These are phyloP conservation scores for Metarhizium guizhouense DNA, from an alignment of 2,329 filamentous ascomycete species.

Conservation along the genomic window DNA sequence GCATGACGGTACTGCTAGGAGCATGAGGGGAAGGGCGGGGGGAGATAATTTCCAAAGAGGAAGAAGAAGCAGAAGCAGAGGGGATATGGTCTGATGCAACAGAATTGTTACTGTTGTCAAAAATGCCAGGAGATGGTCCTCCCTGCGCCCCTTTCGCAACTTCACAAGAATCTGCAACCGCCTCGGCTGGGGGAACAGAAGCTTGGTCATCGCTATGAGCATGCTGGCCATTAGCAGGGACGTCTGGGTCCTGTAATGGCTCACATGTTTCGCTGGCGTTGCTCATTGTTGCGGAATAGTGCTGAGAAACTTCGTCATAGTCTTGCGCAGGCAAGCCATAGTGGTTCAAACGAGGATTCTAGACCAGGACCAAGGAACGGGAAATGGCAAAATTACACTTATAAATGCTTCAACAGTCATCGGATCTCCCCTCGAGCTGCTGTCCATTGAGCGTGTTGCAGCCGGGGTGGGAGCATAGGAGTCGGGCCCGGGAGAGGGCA, in stretches of 20 bases:
- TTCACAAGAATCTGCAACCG: neutral
- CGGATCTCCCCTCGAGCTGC: neutral
- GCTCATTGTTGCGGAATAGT: neutral
- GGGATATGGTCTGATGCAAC: neutral
- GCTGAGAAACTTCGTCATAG: neutral
- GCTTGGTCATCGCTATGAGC: neutral
- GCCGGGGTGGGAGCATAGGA: neutral
- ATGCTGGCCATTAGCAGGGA: neutral
- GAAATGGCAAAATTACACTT: neutral
- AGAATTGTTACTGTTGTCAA: neutral
- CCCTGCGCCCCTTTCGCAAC: neutral
- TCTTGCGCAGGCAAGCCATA: neutral
- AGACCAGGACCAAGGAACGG: neutral
- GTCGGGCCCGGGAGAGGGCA: neutral
- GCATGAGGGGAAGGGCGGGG: slow-evolving; percentile 1
- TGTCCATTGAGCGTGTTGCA: neutral
- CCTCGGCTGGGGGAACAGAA: neutral
- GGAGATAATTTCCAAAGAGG: neutral
- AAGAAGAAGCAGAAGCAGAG: neutral
- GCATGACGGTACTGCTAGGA: neutral
- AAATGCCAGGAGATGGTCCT: neutral
- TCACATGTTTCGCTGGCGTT: neutral
- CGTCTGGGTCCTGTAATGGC: neutral
- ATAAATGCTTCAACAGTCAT: neutral
- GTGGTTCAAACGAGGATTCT: neutral